Evolutionary conservation across 2,329 filamentous ascomycete species (phyloP).

Genomic region (Pseudonectria foliicola): DNA sequence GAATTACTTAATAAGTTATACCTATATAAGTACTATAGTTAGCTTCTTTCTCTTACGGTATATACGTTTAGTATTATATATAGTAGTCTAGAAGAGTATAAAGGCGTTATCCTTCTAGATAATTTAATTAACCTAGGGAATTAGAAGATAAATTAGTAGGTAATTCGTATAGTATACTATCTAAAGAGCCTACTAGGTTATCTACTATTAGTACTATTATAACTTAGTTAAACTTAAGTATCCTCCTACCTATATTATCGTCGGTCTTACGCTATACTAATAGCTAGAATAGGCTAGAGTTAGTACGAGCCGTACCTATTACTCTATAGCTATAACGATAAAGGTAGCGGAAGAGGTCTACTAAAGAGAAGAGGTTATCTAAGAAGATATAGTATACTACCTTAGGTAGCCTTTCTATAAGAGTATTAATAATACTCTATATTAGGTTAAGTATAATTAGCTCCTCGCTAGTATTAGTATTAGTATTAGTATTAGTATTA

Average conservation of each 20-base stretch:
- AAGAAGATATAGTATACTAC: conserved; percentile 2
- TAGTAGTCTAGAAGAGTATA: no score
- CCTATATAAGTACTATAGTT: conserved; percentile 1
- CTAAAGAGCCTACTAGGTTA: background rate
- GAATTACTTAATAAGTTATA: conserved; percentile 2
- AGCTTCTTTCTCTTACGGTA: background rate
- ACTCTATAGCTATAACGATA: no score
- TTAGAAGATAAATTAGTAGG: conserved; percentile 6
- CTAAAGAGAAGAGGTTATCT: conserved; percentile 2
- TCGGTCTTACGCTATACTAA: no score
- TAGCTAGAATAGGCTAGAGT: no score
- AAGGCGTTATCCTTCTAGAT: conserved; percentile 5
- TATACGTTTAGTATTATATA: no score
- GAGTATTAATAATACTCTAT: conserved; percentile 1
- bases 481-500: background rate
- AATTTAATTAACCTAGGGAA: conserved; percentile 6
- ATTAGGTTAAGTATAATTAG: background rate
- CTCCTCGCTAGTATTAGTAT: background rate
- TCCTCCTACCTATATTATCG: no score
- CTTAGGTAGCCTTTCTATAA: background rate
- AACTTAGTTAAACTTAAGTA: no score
- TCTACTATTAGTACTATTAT: no score
- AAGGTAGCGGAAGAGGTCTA: no score
- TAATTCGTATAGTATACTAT: conserved; percentile 1
- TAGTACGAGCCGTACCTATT: no score